These are phyloP conservation scores for Aspergillus sp. DNA, from an alignment of 2,329 filamentous ascomycete species.

Conservation along the genomic window DNA sequence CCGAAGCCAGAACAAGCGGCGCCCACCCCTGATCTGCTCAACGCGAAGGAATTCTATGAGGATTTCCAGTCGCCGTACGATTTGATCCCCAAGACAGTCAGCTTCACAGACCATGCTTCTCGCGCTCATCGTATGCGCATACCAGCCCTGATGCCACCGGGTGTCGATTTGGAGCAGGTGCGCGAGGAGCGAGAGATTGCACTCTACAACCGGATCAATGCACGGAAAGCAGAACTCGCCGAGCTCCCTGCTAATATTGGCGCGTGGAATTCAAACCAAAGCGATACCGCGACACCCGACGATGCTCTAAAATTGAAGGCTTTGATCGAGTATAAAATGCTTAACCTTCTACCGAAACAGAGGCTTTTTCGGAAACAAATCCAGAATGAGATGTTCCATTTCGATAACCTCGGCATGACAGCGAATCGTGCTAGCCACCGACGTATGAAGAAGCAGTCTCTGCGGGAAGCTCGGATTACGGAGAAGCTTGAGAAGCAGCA, in stretches of 20 bases:
- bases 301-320: slow-evolving; percentile 84
- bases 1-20: slow-evolving; percentile 31
- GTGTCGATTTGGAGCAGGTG: slow-evolving; percentile 81
- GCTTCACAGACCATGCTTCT: slow-evolving; percentile 74
- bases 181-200: slow-evolving; percentile 84
- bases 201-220: slow-evolving; percentile 84
- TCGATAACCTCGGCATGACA: slow-evolving; percentile 95
- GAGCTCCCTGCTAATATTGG: slow-evolving; percentile 80
- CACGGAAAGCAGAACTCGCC: slow-evolving; percentile 81
- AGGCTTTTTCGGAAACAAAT: slow-evolving; percentile 81
- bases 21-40: slow-evolving; percentile 26
- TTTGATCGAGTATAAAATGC: slow-evolving; percentile 91
- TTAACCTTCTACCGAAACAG: slow-evolving; percentile 86
- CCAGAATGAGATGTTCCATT: slow-evolving; percentile 88
- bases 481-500: slow-evolving; percentile 99
- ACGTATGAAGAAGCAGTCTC: slow-evolving; percentile 93
- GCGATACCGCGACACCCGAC: slow-evolving; percentile 69
- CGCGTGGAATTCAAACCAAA: slow-evolving; percentile 75
- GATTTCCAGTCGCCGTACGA: slow-evolving; percentile 73
- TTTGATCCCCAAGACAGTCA: slow-evolving; percentile 60
- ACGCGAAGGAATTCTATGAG: slow-evolving; percentile 58
- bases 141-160: slow-evolving; percentile 83
- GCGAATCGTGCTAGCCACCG: slow-evolving; percentile 89
- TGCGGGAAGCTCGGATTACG: slow-evolving; percentile 92
- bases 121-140: slow-evolving; percentile 77